A percentile compares a stretch with the other conserved stretches of the same genome.
Evolutionary conservation across 1,139 yeast genomes (phyloP).

Genomic region (Scheffersomyces illinoinensis): DNA sequence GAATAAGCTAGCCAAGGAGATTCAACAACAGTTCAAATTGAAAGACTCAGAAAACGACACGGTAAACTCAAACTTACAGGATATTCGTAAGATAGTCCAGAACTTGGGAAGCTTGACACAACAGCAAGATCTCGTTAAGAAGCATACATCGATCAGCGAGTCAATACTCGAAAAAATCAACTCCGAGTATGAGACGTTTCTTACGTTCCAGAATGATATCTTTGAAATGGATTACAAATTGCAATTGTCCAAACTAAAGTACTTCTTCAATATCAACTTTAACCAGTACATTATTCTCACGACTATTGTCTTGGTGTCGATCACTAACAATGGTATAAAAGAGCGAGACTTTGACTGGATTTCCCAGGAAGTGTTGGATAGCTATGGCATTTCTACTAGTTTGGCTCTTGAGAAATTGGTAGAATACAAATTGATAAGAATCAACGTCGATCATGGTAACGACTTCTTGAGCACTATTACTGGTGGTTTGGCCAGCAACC

Average conservation of each 20-base stretch:
- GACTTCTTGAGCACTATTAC: constrained; percentile 34
- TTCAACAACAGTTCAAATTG: constrained; percentile 69
- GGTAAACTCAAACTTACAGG: constrained; percentile 45
- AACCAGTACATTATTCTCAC: constrained; percentile 45
- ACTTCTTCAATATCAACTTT: constrained; percentile 43
- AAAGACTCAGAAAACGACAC: constrained; percentile 44
- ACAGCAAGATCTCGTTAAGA: constrained; percentile 67
- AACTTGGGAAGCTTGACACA: constrained; percentile 67
- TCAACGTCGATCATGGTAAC: constrained; percentile 20
- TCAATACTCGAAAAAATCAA: constrained; percentile 57
- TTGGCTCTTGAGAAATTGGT: constrained; percentile 29
- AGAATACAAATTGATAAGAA: constrained; percentile 24
- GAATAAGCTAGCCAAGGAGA: constrained; percentile 66
- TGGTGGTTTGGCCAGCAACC: constrained; percentile 11
- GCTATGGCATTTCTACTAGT: constrained; percentile 57
- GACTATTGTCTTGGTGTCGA: constrained; percentile 53
- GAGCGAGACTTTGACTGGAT: constrained; percentile 56
- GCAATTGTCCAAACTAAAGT: constrained; percentile 48
- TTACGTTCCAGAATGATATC: constrained; percentile 76
- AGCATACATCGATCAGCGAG: constrained; percentile 79
- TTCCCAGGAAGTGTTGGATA: constrained; percentile 50
- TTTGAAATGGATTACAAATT: constrained; percentile 58
- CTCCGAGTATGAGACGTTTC: constrained; percentile 49
- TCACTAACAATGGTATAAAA: constrained; percentile 64
- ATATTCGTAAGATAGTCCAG: constrained; percentile 71